Base-by-base conservation (phyloP, 2,329 filamentous ascomycete species). In the Sporothrix protearum region DNA sequence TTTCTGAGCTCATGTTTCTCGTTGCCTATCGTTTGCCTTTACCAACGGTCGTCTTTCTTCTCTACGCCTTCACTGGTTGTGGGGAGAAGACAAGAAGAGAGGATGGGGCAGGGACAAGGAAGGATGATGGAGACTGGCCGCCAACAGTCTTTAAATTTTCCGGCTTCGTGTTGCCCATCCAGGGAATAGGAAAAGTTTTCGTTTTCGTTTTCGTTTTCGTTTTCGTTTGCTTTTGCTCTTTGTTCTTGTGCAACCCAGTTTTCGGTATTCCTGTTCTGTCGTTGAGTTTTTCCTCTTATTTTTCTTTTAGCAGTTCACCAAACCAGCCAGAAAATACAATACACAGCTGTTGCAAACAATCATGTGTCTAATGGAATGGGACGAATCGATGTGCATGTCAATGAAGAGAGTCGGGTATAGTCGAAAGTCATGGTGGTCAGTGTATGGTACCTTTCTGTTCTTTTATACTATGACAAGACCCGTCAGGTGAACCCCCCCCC, bases 291-390 rank as follows among this genome's bases (percentile, higher is more conserved):
- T 25, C 45, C 5, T 12, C 5, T 16, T 30, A 12, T 30, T 12
- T 9, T 33, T 28, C 5, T 39, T 36, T 42, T 25, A 19, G 68
- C 55, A 70, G 55, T 36, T 63, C 42, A 70, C 42, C 68, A 70
- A 33, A 53, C 68, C 42, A 70, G 68, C 30, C 57, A 70, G 45
- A 53, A 22, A 70, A 12, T 53, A 59, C 59, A 64, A 63, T 45
- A 69, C 55, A 70, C 42, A 36, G 28, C 57, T 39, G 68, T 42
- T 70, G 25, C 45, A 42, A 68, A 45, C 30, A 42, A 28, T 47
- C 9, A 28, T n/a, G 49, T 53, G 49, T 22, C 10, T 8, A 9
- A 28, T 53, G 25, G 30, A 36, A 12, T 36, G 14, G 33, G 6
- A 16, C 2, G 33, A 61, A n/a, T n/a, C 42, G 57, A 14, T 30